phyloP scores from a whole-genome alignment of 1,284 basidiomycete genomes.

The Rhodotorula sp. region DNA sequence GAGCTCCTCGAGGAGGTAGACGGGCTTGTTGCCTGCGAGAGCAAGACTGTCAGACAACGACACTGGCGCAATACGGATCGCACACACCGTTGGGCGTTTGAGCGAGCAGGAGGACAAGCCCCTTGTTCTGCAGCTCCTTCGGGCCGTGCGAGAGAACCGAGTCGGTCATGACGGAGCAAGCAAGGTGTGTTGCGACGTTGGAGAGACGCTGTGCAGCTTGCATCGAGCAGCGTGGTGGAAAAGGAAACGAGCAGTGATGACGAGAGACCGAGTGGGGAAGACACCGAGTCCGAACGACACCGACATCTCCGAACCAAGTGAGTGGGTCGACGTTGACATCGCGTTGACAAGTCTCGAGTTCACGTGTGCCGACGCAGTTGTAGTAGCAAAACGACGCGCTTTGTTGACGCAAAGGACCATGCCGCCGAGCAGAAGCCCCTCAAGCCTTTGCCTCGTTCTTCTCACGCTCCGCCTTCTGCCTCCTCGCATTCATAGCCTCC shows the following conservation, averaged over 20 bases:
- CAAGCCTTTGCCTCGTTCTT: not conserved
- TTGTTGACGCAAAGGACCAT: too few species aligned
- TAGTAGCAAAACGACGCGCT: too few species aligned
- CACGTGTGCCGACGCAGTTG: too few species aligned
- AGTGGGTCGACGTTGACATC: too few species aligned
- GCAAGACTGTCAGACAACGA: not conserved
- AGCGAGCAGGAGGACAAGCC: conserved; percentile 15
- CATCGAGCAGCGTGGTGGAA: not conserved
- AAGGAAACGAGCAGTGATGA: not conserved
- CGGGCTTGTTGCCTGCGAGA: conserved; percentile 12
- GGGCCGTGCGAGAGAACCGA: conserved; percentile 16
- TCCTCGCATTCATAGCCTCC: conserved; percentile 13
- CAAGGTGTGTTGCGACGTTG: not conserved
- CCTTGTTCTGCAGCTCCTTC: conserved; percentile 12
- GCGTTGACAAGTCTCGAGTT: too few species aligned
- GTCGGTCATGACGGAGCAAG: not conserved
- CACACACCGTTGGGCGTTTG: conserved; percentile 6
- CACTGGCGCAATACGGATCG: not conserved
- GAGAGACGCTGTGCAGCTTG: not conserved
- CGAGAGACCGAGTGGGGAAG: not conserved
- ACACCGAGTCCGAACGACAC: too few species aligned
- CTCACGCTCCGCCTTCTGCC: conserved; percentile 10
- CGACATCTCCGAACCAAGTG: too few species aligned
- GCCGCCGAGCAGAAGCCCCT: too few species aligned
- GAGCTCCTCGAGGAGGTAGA: conserved; percentile 31